Evolutionary conservation across 768 basidiomycete genomes (phyloP).

Genomic region (Cyclocybe cylindracea): DNA sequence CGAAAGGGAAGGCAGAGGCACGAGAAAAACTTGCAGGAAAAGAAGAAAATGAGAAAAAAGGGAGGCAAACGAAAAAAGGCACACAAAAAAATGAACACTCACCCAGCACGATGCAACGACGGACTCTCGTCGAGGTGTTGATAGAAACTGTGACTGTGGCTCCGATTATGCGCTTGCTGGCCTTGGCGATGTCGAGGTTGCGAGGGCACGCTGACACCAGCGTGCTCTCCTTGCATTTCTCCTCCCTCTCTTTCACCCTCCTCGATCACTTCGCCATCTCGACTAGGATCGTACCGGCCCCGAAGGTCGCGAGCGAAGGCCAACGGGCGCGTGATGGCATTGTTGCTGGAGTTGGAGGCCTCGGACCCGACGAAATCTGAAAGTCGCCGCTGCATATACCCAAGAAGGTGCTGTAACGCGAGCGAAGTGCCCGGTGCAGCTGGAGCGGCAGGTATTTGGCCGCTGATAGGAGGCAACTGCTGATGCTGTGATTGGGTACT

Average conservation of each 20-base stretch:
- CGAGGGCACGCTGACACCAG: not conserved
- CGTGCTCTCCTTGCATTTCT: not conserved
- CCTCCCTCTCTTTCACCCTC: slow-evolving; percentile 3
- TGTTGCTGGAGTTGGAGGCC: not conserved
- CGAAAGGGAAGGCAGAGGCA: no score
- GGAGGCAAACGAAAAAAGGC: not conserved
- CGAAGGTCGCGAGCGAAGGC: not conserved
- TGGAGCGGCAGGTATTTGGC: slow-evolving; percentile 3
- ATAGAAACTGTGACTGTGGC: not conserved
- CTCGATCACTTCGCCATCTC: not conserved
- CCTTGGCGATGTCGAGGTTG: no score
- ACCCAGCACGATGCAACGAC: slow-evolving; percentile 57
- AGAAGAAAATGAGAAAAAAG: not conserved
- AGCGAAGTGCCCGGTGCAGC: slow-evolving; percentile 8
- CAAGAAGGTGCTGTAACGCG: slow-evolving; percentile 9
- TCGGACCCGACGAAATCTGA: slow-evolving; percentile 22
- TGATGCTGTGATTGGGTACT: not conserved
- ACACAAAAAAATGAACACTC: slow-evolving; percentile 21
- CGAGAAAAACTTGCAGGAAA: no score
- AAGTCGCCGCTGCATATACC: slow-evolving; percentile 29
- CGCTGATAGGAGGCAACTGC: slow-evolving; percentile 1
- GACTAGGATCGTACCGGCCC: not conserved
- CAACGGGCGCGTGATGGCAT: not conserved
- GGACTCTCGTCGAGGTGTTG: slow-evolving; percentile 19
- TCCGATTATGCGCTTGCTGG: no score